Conservation (phyloP, 352 stramenopile species). For the Phytophthora boehmeriae region DNA sequence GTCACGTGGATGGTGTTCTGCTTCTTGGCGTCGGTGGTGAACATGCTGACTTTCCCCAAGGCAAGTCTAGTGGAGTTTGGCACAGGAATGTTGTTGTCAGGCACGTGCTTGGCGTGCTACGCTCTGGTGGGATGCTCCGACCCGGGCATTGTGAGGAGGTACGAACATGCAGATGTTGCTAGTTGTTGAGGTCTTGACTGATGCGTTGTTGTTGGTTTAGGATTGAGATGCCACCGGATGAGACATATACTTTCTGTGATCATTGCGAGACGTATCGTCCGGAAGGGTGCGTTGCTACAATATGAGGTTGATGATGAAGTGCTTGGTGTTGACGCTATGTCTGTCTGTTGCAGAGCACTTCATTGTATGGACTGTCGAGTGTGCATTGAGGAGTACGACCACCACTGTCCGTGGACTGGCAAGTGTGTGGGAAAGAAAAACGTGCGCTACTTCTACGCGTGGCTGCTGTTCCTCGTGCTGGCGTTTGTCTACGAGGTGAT, state of each 20-base stretch:
- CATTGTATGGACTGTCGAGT: conserved; percentile 90
- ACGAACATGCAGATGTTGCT: conserved; percentile 5
- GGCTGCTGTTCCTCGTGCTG: conserved; percentile 85
- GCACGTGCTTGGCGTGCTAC: conserved; percentile 66
- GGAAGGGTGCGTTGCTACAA: conserved; percentile 47
- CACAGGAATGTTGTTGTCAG: conserved; percentile 61
- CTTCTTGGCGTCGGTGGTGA: conserved; percentile 50
- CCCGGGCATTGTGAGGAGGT: conserved; percentile 70
- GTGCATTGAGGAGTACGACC: conserved; percentile 90
- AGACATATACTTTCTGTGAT: conserved; percentile 81
- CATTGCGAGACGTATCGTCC: conserved; percentile 82
- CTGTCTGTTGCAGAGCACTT: conserved; percentile 49
- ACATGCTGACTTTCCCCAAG: conserved; percentile 50
- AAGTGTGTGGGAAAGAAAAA: conserved; percentile 90
- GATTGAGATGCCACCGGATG: conserved; percentile 42
- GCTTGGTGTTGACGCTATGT: conserved; percentile 5
- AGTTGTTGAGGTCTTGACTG: conserved; percentile 1
- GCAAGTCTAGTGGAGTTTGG: conserved; percentile 46
- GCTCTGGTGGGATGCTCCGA: conserved; percentile 76
- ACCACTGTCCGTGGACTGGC: conserved; percentile 94
- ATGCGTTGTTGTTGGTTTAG: conserved; percentile 22
- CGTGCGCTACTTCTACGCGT: conserved; percentile 83
- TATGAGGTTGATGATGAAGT: background rate
- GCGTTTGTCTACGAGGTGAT: conserved; percentile 90
- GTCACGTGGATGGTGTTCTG: conserved; percentile 63